A percentile compares a stretch with the other conserved stretches of the same genome.
Conservation (phyloP, 2,329 filamentous ascomycete species). For the Kalmusia sp. region DNA sequence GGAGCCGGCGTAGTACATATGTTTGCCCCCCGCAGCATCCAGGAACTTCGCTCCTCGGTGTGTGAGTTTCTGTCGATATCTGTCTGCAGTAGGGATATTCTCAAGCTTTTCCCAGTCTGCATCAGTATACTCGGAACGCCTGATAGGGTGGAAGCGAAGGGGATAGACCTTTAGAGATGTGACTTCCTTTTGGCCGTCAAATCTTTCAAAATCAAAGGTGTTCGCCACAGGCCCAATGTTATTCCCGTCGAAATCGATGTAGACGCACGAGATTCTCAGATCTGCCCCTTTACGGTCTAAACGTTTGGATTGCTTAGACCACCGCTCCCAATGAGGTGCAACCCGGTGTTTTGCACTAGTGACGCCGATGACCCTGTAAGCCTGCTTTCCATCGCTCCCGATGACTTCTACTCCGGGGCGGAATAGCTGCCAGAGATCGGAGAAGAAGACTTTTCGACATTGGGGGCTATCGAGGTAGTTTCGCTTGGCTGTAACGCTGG, state of each 20-base stretch:
- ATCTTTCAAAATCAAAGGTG: slow-evolving; percentile 28
- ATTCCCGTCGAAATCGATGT: slow-evolving; percentile 43
- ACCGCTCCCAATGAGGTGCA: slow-evolving; percentile 6
- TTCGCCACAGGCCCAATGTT: slow-evolving; percentile 32
- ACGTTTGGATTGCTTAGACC: background rate
- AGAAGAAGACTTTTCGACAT: slow-evolving; percentile 18
- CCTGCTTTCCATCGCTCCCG: slow-evolving; percentile 23
- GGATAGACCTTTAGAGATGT: slow-evolving; percentile 34
- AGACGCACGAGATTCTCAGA: slow-evolving; percentile 16
- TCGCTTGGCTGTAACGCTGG: background rate
- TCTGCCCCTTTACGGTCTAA: background rate
- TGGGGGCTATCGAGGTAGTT: slow-evolving; percentile 1
- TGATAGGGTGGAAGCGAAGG: slow-evolving; percentile 14
- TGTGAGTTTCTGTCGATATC: slow-evolving; percentile 7
- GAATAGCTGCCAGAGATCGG: slow-evolving; percentile 35
- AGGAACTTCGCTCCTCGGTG: slow-evolving; percentile 3
- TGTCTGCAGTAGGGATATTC: background rate
- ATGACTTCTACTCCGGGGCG: slow-evolving; percentile 21
- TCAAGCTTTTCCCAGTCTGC: background rate
- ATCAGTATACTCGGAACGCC: background rate
- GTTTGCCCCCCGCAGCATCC: background rate
- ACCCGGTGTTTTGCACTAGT: slow-evolving; percentile 11
- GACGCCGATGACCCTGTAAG: slow-evolving; percentile 27
- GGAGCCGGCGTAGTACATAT: slow-evolving; percentile 10
- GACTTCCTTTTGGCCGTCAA: slow-evolving; percentile 32